Conservation (phyloP, 2,329 filamentous ascomycete species). For the Erysiphe neolycopersici region DNA sequence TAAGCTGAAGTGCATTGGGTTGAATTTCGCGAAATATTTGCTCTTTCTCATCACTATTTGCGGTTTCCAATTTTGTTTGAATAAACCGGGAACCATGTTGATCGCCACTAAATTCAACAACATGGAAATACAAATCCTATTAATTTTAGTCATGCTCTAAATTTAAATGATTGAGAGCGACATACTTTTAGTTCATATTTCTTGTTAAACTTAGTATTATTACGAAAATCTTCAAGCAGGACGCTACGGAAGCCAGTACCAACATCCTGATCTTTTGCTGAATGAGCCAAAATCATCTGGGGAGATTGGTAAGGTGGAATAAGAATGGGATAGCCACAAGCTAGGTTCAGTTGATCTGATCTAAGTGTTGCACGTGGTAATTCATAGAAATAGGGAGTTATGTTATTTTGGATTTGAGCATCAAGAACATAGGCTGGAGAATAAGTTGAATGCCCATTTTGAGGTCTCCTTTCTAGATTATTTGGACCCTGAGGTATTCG, state of each 20-base stretch:
- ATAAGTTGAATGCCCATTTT: constrained; percentile 8
- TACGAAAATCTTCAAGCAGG: constrained; percentile 56
- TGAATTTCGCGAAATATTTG: constrained; percentile 70
- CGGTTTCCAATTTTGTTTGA: constrained; percentile 70
- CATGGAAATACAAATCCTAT: constrained; percentile 56
- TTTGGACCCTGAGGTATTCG: constrained; percentile 8
- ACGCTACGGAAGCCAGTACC: constrained; percentile 35
- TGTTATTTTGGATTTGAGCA: constrained; percentile 12
- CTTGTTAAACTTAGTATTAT: constrained; percentile 41
- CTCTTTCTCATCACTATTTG: constrained; percentile 90
- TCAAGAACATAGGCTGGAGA: constrained; percentile 15
- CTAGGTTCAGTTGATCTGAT: constrained; percentile 11
- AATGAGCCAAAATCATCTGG: constrained; percentile 9
- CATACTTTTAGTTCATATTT: constrained; percentile 52
- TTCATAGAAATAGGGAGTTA: constrained; percentile 17
- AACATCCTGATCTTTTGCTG: constrained; percentile 13
- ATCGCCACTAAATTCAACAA: constrained; percentile 88
- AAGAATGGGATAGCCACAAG: constrained; percentile 14
- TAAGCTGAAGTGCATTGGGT: constrained; percentile 60
- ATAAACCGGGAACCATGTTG: constrained; percentile 92
- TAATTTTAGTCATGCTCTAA: not conserved
- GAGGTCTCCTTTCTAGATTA: constrained; percentile 11
- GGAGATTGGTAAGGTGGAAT: constrained; percentile 8
- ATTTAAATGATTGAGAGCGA: not conserved
- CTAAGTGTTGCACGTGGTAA: constrained; percentile 15